Evolutionary conservation across 495 filamentous ascomycete species (phyloP), one percentile per base, ranked within the genome.

Genomic region (Aspergillus mulundensis): DNA sequence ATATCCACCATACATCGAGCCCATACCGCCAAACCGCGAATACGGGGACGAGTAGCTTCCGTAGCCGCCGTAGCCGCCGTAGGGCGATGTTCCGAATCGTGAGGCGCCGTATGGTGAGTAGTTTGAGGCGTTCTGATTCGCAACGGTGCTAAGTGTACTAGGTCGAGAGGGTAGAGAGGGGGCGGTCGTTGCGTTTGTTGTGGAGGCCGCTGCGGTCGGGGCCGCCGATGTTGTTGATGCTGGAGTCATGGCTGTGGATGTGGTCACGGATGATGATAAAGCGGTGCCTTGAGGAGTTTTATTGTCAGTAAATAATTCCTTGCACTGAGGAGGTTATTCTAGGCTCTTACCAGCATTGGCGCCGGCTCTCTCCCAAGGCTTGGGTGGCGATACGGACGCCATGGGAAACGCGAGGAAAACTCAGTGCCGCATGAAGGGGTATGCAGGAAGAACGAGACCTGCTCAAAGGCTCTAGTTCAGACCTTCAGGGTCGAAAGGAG

Each of bases 351-450:
- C 77, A 76, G 80, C 70, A 62, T 82, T 74, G 56, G 80, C 82
- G 69, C 89, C 87, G 54, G 83, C 81, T 69, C 85, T 83, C 74
- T 97, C 93, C 93, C 93, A 97, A 18, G 93, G 93, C 74, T 97
- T 97, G 34, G 93, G 93, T 62, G 93, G 93, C 73, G 92, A 93
- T 60, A 84, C 82, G 77, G 76, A 72, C 67, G 75, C 75, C 75
- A 78, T 78, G 59, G 56, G 52, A 50, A 61, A 63, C 52, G 53
- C 46, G 63, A 40, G 58, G 65, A 18, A 57, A 51, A 48, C 51
- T 56, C 58, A 66, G 61, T 50, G 56, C 69, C 49, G 70, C 71
- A 75, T 77, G 57, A 60, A 66, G 65, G 41, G 58, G 42, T 57
- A 21, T 48, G 43, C 36, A 53, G 45, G 8, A 19, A 47, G 18